These are phyloP conservation scores for Psilocybe sp. DNA, from an alignment of 768 basidiomycete genomes.

Conservation along the genomic window DNA sequence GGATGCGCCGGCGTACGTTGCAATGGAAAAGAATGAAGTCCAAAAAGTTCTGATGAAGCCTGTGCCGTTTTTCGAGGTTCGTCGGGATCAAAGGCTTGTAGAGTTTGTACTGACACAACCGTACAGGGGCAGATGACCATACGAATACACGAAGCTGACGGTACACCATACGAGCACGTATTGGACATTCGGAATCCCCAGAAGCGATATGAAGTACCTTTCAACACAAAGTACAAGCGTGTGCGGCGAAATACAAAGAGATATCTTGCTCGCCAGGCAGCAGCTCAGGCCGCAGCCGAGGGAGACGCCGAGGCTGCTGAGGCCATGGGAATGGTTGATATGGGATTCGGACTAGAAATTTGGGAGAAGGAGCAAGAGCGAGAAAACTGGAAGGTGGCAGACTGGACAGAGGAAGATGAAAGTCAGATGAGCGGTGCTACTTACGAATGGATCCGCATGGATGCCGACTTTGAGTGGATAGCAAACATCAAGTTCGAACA, in stretches of 20 bases:
- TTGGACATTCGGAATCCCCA: conserved; percentile 83
- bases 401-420: conserved; percentile 98
- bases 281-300: conserved; percentile 89
- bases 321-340: conserved; percentile 90
- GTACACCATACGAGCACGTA: conserved; percentile 98
- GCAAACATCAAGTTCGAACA: conserved; percentile 90
- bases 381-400: conserved; percentile 93
- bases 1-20: conserved; percentile 74
- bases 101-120: neutral
- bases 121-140: conserved; percentile 93
- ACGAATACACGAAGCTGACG: conserved; percentile 98
- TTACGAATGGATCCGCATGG: conserved; percentile 99
- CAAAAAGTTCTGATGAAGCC: conserved; percentile 73
- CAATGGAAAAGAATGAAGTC: conserved; percentile 66
- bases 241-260: conserved; percentile 94
- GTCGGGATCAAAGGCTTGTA: conserved; percentile 8
- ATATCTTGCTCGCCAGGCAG: conserved; percentile 90
- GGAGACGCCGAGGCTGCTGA: conserved; percentile 91
- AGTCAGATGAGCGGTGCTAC: conserved; percentile 91
- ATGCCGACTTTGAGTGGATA: conserved; percentile 99
- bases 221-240: conserved; percentile 98
- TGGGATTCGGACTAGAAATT: conserved; percentile 89
- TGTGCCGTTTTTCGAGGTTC: conserved; percentile 85
- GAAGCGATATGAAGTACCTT: conserved; percentile 97
- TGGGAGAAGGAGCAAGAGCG: conserved; percentile 96